Evolutionary conservation across 768 basidiomycete species (phyloP).

Genomic region (Epithele typhae): DNA sequence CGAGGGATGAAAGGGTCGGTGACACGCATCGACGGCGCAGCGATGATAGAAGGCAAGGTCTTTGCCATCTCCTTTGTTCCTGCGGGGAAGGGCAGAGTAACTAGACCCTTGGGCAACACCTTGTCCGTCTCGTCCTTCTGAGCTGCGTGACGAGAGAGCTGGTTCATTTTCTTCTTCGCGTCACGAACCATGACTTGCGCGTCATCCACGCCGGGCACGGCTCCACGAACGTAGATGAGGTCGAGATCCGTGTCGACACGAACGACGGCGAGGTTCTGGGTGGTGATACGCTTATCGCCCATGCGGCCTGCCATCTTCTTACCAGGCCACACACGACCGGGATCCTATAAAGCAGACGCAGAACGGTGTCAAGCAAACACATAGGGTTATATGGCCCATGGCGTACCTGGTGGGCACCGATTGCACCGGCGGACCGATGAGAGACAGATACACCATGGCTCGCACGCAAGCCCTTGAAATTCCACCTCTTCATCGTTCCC

Average conservation of each 20-base stretch:
- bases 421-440: constrained; percentile 90
- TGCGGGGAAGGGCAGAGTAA: constrained; percentile 87
- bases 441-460: constrained; percentile 96
- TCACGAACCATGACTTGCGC: constrained; percentile 83
- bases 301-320: constrained; percentile 98
- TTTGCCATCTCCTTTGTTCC: constrained; percentile 76
- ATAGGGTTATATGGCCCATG: constrained; percentile 1
- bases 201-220: constrained; percentile 86
- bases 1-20: constrained; percentile 74
- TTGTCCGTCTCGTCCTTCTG: constrained; percentile 71
- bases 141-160: constrained; percentile 57
- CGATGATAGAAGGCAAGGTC: constrained; percentile 58
- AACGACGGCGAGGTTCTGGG: constrained; percentile 85
- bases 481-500: constrained; percentile 95
- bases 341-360: no score
- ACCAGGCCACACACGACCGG: constrained; percentile 93
- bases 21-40: constrained; percentile 62
- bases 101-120: constrained; percentile 77
- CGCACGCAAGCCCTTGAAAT: constrained; percentile 85
- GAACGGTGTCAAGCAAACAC: no score
- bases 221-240: constrained; percentile 88
- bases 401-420: constrained; percentile 89
- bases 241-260: constrained; percentile 85
- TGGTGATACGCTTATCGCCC: constrained; percentile 77
- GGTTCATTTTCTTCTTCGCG: constrained; percentile 82